Evolutionary conservation across 2,329 filamentous ascomycete species (phyloP).

Genomic region (Pseudogymnoascus sp.): DNA sequence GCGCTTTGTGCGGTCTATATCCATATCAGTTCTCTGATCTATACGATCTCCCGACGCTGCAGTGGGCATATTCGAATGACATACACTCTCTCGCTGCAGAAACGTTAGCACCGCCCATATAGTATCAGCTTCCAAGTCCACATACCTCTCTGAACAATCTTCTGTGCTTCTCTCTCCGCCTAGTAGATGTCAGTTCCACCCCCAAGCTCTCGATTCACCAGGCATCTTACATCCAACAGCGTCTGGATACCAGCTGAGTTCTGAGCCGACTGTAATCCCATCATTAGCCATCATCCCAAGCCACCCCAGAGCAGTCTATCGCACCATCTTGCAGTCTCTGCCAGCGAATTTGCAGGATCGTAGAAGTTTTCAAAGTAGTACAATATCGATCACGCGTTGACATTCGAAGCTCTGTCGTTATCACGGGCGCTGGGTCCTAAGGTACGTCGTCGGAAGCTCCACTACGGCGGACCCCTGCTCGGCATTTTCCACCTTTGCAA

Average conservation of each 20-base stretch:
- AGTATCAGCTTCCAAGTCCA: slow-evolving; percentile 12
- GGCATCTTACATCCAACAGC: slow-evolving; percentile 81
- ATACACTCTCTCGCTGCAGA: slow-evolving; percentile 77
- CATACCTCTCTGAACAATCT: slow-evolving; percentile 94
- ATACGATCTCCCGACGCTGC: neutral
- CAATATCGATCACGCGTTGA: slow-evolving; percentile 16
- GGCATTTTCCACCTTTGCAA: slow-evolving; percentile 18
- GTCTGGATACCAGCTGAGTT: slow-evolving; percentile 98
- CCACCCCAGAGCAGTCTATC: neutral
- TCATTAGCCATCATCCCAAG: neutral
- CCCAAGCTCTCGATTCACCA: neutral
- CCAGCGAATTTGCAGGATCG: slow-evolving; percentile 11
- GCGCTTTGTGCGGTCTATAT: slow-evolving; percentile 80
- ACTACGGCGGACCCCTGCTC: slow-evolving; percentile 20
- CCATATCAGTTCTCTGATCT: neutral
- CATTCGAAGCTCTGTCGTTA: slow-evolving; percentile 7
- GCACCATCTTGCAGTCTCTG: slow-evolving; percentile 5
- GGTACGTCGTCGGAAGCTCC: slow-evolving; percentile 17
- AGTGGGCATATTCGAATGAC: slow-evolving; percentile 23
- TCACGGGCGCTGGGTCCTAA: slow-evolving; percentile 1
- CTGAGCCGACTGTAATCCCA: slow-evolving; percentile 69
- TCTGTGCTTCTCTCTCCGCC: slow-evolving; percentile 97
- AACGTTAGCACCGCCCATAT: slow-evolving; percentile 24
- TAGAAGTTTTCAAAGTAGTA: slow-evolving; percentile 12
- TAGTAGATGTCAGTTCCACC: slow-evolving; percentile 39